These are phyloP conservation scores for Kitagawia praeruptora DNA, from an alignment of 129 eudicot species.

Conservation along the genomic window DNA sequence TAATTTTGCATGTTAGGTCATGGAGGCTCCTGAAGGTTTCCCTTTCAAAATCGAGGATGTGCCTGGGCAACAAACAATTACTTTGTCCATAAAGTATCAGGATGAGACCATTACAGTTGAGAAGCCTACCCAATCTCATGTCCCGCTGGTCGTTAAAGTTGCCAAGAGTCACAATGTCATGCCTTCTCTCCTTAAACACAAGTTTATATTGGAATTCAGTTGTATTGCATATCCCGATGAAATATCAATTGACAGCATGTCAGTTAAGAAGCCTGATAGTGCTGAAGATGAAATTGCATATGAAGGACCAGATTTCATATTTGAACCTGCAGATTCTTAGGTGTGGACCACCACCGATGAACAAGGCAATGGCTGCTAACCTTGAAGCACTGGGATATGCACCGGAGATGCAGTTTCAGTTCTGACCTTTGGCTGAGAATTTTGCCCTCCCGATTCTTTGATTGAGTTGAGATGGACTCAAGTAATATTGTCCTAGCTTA, in stretches of 20 bases:
- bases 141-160: constrained; percentile 63
- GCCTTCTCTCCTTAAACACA: no score
- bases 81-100: constrained; percentile 58
- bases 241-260: constrained; percentile 52
- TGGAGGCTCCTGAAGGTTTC: constrained; percentile 52
- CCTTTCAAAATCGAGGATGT: constrained; percentile 62
- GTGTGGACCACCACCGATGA: no score
- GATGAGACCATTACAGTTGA: constrained; percentile 65
- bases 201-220: constrained; percentile 56
- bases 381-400: no score
- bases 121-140: constrained; percentile 22
- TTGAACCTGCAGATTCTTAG: no score
- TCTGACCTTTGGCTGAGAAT: no score
- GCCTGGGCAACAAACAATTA: constrained; percentile 56
- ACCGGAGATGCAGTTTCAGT: no score
- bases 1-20: constrained; percentile 31
- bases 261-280: constrained; percentile 53
- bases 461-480: no score
- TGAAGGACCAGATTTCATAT: constrained; percentile 82
- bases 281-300: constrained; percentile 69
- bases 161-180: no score
- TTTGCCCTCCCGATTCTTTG: no score
- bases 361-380: no score
- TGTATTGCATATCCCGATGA: constrained; percentile 69
- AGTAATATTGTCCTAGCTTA: no score